Percentiles rank a stretch among this genome's conserved stretches.
Evolutionary conservation across 345 rosid species (phyloP).

Genomic region (Luvunga scandens): DNA sequence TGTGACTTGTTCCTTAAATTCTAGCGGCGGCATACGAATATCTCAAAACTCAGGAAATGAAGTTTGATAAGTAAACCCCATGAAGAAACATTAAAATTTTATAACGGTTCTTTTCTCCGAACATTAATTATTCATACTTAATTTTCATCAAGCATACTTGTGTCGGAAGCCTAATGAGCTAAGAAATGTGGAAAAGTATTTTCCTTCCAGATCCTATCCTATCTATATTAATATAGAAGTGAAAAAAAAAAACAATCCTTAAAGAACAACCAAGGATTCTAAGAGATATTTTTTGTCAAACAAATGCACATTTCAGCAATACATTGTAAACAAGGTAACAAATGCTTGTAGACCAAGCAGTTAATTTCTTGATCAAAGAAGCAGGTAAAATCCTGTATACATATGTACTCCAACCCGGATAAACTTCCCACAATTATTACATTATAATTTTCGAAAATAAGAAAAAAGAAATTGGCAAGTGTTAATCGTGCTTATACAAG

Average conservation of each 20-base stretch:
- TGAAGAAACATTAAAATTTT: background rate
- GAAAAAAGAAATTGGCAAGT: too few species aligned
- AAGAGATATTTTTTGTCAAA: background rate
- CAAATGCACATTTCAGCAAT: background rate
- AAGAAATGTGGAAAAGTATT: conserved; percentile 19
- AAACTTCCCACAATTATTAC: too few species aligned
- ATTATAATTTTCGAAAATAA: too few species aligned
- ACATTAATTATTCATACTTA: background rate
- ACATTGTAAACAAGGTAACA: background rate
- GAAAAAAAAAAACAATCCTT: too few species aligned
- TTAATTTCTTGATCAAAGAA: background rate
- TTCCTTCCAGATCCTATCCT: background rate
- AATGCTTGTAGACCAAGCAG: background rate
- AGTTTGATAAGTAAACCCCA: conserved; percentile 23
- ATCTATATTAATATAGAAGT: background rate
- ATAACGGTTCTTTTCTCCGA: background rate
- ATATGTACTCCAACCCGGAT: too few species aligned
- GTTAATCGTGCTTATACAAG: background rate
- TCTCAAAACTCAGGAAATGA: conserved; percentile 6
- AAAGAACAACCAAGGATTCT: too few species aligned
- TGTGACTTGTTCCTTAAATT: conserved; percentile 2
- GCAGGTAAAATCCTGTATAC: background rate
- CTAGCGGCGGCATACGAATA: background rate
- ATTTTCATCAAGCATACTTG: conserved; percentile 15
- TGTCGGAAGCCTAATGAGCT: conserved; percentile 24